Evolutionary conservation across 169 alveolate genomes (phyloP), one percentile per base, ranked within the genome.

Genomic region (Eimeria mitis): DNA sequence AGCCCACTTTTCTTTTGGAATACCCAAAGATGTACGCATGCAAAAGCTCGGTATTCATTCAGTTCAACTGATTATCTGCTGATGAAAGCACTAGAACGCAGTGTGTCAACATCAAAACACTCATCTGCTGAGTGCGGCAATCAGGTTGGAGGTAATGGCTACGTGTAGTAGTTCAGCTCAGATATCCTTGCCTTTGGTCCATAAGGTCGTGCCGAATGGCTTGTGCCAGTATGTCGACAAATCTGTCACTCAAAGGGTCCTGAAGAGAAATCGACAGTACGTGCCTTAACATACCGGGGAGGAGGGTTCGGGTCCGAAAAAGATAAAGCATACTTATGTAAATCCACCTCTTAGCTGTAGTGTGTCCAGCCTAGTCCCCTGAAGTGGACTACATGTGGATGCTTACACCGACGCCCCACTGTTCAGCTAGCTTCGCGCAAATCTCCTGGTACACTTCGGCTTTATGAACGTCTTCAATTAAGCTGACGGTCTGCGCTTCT

Each of bases 191-290:
- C 97, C 96, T 89, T 59, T 95, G 97, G 61, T 95, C 95, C 89
- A 70, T 73, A n/a, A 95, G 88, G 52, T 95, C 97, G 34, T 89
- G 94, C 54, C 97, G 61, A 21, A 95, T 47, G 16, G 97, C 97
- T 13, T 89, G 75, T 23, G 81, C 70, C 97, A 95, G 23, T 37
- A 95, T 75, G 70, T 95, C 97, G 52, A 89, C 70, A 61, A 89
- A 78, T n/a, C 71, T 61, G 87, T 90, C 96, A 47, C 94, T 65
- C 65, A 56, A 91, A 34, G 59, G 54, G 44, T 76, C 94, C 95
- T 85, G 75, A 47, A 54, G 49, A 47, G 89, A 71, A 85, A 8
- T 52, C 85, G 5, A 44, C 25, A 5, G 3, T 40, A 75, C 34
- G 40, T 28, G 34, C 8, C 59, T 4, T 7, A 49, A 40, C 75